Percentiles rank a stretch among this genome's conserved stretches.
Conservation (phyloP, 2,329 filamentous ascomycete genomes). For the Fusarium haematococcum region DNA sequence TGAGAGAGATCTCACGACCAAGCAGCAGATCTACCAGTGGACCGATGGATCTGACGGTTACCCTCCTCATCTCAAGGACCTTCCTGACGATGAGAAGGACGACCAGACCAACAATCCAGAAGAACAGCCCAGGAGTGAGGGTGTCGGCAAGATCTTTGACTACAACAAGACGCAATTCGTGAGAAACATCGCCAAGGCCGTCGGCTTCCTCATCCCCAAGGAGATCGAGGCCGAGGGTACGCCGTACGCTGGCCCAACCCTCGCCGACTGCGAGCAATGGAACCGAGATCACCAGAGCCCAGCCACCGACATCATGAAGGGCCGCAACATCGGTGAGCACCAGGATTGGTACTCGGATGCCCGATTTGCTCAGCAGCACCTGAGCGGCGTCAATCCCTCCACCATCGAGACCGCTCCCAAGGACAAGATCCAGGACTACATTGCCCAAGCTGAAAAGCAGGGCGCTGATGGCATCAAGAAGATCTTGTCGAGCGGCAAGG, state of each 20-base stretch:
- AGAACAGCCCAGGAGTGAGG: not conserved
- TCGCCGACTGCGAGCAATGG: slow-evolving; percentile 11
- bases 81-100: slow-evolving; percentile 2
- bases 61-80: slow-evolving; percentile 20
- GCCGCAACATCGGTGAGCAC: slow-evolving; percentile 22
- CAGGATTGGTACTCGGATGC: slow-evolving; percentile 33
- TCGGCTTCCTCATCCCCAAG: slow-evolving; percentile 17
- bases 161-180: not conserved
- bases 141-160: slow-evolving; percentile 21
- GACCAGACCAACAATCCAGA: not conserved
- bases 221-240: not conserved
- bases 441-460: slow-evolving; percentile 22
- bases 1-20: slow-evolving; percentile 4
- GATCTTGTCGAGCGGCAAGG: slow-evolving; percentile 7
- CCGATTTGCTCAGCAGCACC: slow-evolving; percentile 25
- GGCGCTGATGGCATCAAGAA: slow-evolving; percentile 19
- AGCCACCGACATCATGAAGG: slow-evolving; percentile 25
- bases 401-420: slow-evolving; percentile 12
- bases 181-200: not conserved
- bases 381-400: slow-evolving; percentile 21
- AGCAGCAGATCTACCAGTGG: slow-evolving; percentile 21
- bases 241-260: slow-evolving; percentile 12
- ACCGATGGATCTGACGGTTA: slow-evolving; percentile 10
- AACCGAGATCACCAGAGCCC: slow-evolving; percentile 1
- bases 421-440: slow-evolving; percentile 16